These are phyloP conservation scores for Volvox africanus DNA, from an alignment of 139 green algal genomes.

Conservation along the genomic window DNA sequence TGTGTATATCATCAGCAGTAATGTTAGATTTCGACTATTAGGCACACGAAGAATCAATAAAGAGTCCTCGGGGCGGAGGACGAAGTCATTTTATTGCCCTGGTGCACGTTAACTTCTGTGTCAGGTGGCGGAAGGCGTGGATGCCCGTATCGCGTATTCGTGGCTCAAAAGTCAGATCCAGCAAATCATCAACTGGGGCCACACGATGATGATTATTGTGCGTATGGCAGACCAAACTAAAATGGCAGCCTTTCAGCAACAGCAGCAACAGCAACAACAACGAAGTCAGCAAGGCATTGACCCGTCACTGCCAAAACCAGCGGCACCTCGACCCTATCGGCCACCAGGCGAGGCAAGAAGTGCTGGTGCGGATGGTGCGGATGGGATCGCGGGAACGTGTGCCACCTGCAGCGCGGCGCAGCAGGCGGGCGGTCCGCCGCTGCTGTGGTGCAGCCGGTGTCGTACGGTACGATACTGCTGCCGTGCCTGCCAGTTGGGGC, in stretches of 20 bases:
- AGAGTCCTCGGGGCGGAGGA: no score
- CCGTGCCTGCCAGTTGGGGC: conserved; percentile 34
- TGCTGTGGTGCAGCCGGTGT: conserved; percentile 15
- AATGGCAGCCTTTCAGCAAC: conserved; percentile 4
- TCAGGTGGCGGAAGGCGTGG: conserved; percentile 33
- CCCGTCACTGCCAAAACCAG: neutral
- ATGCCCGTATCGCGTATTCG: conserved; percentile 36
- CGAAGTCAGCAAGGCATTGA: neutral
- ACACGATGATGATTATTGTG: conserved; percentile 31
- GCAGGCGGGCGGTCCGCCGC: neutral
- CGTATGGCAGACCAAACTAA: conserved; percentile 42
- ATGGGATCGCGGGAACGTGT: neutral
- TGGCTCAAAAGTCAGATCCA: conserved; percentile 44
- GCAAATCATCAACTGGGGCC: conserved; percentile 44
- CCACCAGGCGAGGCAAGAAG: neutral
- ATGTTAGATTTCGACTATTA: no score
- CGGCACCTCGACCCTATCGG: neutral
- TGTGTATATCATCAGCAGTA: no score
- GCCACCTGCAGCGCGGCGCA: conserved; percentile 3
- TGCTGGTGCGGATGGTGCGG: neutral
- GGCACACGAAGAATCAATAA: no score
- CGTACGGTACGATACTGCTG: conserved; percentile 19
- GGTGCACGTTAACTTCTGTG: no score
- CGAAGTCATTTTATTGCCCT: no score
- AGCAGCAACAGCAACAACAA: neutral